Conservation (phyloP, 2,329 filamentous ascomycete species). For the Dendrostoma leiphaemia region DNA sequence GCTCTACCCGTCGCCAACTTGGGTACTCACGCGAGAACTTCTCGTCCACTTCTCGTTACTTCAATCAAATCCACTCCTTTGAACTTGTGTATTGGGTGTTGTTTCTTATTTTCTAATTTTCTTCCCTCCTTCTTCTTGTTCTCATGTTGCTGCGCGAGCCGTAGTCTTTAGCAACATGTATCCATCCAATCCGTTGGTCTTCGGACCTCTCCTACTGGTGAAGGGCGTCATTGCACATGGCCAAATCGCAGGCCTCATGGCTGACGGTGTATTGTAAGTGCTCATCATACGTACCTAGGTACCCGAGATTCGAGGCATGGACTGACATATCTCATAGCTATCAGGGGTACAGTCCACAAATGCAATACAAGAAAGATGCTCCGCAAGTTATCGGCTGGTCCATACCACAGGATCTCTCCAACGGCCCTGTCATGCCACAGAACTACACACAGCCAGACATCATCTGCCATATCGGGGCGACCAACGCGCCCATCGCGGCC, state of each 20-base stretch:
- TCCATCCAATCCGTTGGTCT: background rate
- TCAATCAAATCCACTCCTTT: no score
- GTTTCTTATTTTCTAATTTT: no score
- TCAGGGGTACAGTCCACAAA: slow-evolving; percentile 29
- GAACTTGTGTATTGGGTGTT: no score
- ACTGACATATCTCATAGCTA: slow-evolving; percentile 29
- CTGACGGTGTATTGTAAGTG: slow-evolving; percentile 8
- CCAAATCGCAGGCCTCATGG: background rate
- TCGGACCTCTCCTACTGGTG: background rate
- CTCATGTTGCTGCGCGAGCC: no score
- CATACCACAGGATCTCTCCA: slow-evolving; percentile 29
- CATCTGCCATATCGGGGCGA: slow-evolving; percentile 27
- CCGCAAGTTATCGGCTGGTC: slow-evolving; percentile 30
- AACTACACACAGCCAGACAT: slow-evolving; percentile 26
- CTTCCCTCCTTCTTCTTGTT: no score
- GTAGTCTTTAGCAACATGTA: no score
- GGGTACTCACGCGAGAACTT: no score
- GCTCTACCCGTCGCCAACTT: no score
- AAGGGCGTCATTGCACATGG: background rate
- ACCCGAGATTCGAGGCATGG: background rate
- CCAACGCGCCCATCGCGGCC: slow-evolving; percentile 25
- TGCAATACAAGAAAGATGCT: slow-evolving; percentile 26
- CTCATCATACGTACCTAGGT: no score
- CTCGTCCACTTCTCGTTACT: no score
- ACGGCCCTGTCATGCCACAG: slow-evolving; percentile 26